Evolutionary conservation across 805 yeast genomes (phyloP), one percentile per base, ranked within the genome.

Genomic region (Wickerhamomyces canadensis): DNA sequence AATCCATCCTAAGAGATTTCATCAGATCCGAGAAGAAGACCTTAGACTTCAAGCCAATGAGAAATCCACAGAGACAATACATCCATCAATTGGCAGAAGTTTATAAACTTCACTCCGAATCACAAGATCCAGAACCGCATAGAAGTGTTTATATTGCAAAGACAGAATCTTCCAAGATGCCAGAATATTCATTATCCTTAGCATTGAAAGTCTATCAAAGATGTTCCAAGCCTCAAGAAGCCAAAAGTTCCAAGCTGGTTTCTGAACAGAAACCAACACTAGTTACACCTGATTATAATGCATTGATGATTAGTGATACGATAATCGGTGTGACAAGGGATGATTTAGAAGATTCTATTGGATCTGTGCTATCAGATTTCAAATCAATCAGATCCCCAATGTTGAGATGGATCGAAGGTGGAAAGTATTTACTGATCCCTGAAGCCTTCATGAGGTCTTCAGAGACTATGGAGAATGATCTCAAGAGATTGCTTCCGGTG

Each of bases 111-210:
- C 78, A 73, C 47, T 66, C 82, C 0, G 88, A 84, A 49, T 74
- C 89, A 2, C 93, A 84, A 43, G 96, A 85, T 57, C 75, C 74
- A 3, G 96, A 86, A 46, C 96, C 96, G 0, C 67, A 75, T 36
- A 60, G 95, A 42, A 74, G 82, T 10, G 91, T 87, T 1, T 78
- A 74, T 45, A 67, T 87, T n/a, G 60, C 65, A 34, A 57, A 67
- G 31, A 52, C 55, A 6, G 40, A 48, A 11, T 44, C 38, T 1
- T 54, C 65, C 0, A 49, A 43, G 9, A 39, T 63, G 3, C 85
- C 87, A 0, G 48, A 53, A 10, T 48, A 68, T 30, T 62, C 70
- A 2, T 58, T 82, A n/a, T 61, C 61, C 21, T 72, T 72, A 35
- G 72, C 74, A 0, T 49, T 68, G 17, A 48, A 55, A 5, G 49